Evolutionary conservation across 371 early-diverging fungal species (phyloP), one percentile per base, ranked within the genome.

Genomic region (Batkoa obscura): DNA sequence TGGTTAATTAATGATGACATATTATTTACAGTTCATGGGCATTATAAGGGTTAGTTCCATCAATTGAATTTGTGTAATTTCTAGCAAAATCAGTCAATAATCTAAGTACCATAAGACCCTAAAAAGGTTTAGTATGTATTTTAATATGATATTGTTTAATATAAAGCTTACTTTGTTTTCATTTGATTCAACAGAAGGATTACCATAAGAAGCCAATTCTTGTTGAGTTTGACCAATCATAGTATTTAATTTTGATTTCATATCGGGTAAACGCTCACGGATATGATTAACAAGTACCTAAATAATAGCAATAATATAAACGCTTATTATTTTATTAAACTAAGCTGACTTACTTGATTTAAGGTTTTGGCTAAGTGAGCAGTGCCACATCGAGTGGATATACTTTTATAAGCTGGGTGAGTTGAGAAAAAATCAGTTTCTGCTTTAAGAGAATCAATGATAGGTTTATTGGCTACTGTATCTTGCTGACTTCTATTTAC

Each of bases 401-500:
- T 85, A 34, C 75, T 78, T 47, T 75, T 72, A 66, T 94, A 94
- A n/a, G 86, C 80, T 4, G 86, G 80, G 60, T 91, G 90, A 36
- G 64, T 68, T 50, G 68, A 60, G 69, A 94, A 94, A 59, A 89
- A 93, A 32, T 75, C 76, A 9, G 70, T 66, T 64, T 94, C 95
- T 12, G 78, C 68, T 57, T 73, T 67, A 45, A 92, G 64, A 9
- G 93, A 82, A 8, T 78, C 78, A 2, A 65, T 55, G 70, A 93
- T 90, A 8, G 85, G 78, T 62, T 85, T 86, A 59, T 80, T 84
- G 34, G 73, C 72, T 42, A 80, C 61, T 15, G 88, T 86, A 61
- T 90, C 90, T 58, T 90, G 80, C 60, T 91, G 90, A 63, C 85
- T 82, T 59, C 93, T 75, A 67, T 90, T 90, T 32, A 94, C 84